Base-by-base conservation (phyloP, 768 basidiomycete species). In the Lenzites betulinus region DNA sequence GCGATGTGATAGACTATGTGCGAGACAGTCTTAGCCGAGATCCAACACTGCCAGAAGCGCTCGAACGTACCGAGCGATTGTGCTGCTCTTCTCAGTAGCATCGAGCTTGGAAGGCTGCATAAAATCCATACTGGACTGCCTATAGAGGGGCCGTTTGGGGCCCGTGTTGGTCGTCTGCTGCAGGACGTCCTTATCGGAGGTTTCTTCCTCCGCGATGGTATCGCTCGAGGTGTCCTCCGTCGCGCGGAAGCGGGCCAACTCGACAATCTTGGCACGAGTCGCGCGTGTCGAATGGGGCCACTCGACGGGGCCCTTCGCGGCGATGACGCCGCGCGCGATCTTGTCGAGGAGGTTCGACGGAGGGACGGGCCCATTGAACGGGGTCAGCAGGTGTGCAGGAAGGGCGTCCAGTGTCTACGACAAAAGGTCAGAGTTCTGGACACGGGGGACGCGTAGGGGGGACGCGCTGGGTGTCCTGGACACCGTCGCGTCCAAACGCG, bases 81-180 rank as follows among this genome's bases (percentile, higher is more conserved):
- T 77, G 52, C 84, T 79, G 56, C 79, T 83, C 54, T 79, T 83
- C 54, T 80, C 77, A 64, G 79, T 77, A 66, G 79, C 68, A 60
- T 83, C 74, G 41, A 75, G 77, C 52, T 79, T 78, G 30, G 80
- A 72, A 12, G 71, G 73, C 60, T 81, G 83, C 74, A 93, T 84
- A 64, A 92, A 92, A 69, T 93, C 92, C 92, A 93, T 93, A 71
- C 90, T 91, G 23, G 90, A 90, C 76, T 91, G 90, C 59, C 88
- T 80, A 74, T 90, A 90, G 25, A 92, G 76, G 18, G 86, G 86
- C 18, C 86, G 82, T 56, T 78, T 79, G 36, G 71, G 74, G 50
- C 82, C 76, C 38, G 79, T 78, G 69, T 81, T 81, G 44, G 81
- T 81, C 5, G 80, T 81, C 51, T 71, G 70, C 58, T 80, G 78